A percentile compares a stretch with the other conserved stretches of the same genome.
phyloP scores from a whole-genome alignment of 768 basidiomycete species.

The Tulasnella sp. region DNA sequence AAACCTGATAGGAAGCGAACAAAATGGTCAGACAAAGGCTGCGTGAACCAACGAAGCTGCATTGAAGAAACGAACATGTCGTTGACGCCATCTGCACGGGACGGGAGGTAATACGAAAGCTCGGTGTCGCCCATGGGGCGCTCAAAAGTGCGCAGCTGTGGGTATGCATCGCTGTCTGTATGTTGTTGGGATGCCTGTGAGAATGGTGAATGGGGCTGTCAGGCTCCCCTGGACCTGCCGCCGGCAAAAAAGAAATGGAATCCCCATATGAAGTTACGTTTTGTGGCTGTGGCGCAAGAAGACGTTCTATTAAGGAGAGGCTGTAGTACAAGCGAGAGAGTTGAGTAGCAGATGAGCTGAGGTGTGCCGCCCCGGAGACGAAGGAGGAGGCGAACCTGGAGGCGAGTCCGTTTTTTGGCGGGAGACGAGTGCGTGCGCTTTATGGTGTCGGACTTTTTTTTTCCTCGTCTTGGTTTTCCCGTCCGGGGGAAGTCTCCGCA shows the following conservation, averaged over 20 bases:
- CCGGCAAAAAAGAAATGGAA: background rate
- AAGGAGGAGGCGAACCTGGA: background rate
- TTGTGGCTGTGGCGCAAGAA: background rate
- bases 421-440: too few species aligned
- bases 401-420: too few species aligned
- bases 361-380: background rate
- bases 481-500: too few species aligned
- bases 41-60: background rate
- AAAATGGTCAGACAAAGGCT: background rate
- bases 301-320: background rate
- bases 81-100: conserved; percentile 74
- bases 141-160: background rate
- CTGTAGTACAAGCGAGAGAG: too few species aligned
- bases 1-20: background rate
- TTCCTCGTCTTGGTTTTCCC: too few species aligned
- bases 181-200: background rate
- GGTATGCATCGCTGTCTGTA: background rate
- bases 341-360: background rate
- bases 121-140: conserved; percentile 10
- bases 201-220: background rate
- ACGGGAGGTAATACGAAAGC: conserved; percentile 69
- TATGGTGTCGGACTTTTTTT: too few species aligned
- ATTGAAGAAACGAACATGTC: conserved; percentile 58
- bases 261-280: background rate
- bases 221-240: background rate